A percentile compares a stretch with the other conserved stretches of the same genome.
Conservation (phyloP, 495 filamentous ascomycete species). For the Filosporella fistucella region DNA sequence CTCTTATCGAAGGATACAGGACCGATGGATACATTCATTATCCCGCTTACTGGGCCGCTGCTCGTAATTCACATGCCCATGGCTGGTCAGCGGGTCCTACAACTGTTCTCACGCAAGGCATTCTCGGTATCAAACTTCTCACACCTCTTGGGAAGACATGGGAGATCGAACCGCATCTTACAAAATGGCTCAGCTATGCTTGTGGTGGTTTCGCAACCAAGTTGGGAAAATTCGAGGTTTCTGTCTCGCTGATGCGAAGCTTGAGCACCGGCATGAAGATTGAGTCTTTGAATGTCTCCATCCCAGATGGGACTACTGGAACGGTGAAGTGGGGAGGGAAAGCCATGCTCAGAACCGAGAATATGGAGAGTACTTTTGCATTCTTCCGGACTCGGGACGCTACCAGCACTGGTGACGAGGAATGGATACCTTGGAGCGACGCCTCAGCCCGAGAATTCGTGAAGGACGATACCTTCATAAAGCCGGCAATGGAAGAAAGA, state of each 20-base stretch:
- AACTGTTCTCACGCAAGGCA: slow-evolving; percentile 43
- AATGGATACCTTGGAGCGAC: slow-evolving; percentile 28
- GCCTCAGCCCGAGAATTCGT: slow-evolving; percentile 23
- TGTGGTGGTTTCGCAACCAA: slow-evolving; percentile 52
- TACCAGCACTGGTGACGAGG: neutral
- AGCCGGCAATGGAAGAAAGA: slow-evolving; percentile 25
- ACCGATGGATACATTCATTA: slow-evolving; percentile 53
- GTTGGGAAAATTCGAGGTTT: slow-evolving; percentile 46
- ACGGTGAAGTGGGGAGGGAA: slow-evolving; percentile 30
- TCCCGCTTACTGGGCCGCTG: slow-evolving; percentile 46
- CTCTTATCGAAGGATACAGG: slow-evolving; percentile 55
- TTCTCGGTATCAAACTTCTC: slow-evolving; percentile 49
- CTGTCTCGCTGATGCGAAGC: slow-evolving; percentile 20
- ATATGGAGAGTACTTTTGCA: neutral
- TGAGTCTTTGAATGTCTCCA: slow-evolving; percentile 32
- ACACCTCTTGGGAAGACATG: slow-evolving; percentile 44
- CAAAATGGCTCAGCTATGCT: slow-evolving; percentile 41
- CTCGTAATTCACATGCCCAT: slow-evolving; percentile 53
- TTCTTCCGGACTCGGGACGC: slow-evolving; percentile 13
- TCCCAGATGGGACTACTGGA: slow-evolving; percentile 44
- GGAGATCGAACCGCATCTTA: slow-evolving; percentile 46
- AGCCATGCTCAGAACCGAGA: neutral
- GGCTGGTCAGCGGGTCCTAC: slow-evolving; percentile 60
- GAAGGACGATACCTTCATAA: slow-evolving; percentile 23
- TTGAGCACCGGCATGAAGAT: slow-evolving; percentile 20